A percentile compares a stretch with the other conserved stretches of the same genome.
phyloP scores from a whole-genome alignment of 805 yeast species.

The Blastobotrys mokoenaii region DNA sequence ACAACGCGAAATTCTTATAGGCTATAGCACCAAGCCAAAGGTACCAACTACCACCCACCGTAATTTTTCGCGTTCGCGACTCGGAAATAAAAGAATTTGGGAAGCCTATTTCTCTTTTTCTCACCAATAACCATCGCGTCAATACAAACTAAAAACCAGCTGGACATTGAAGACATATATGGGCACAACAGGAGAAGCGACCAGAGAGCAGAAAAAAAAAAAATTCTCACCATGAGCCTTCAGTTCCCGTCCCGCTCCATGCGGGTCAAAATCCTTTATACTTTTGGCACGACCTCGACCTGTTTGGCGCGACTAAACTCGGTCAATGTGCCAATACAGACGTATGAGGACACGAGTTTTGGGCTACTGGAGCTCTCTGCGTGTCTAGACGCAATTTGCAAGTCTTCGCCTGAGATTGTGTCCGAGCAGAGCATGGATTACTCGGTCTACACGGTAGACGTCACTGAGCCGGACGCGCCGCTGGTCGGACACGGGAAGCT shows the following conservation, averaged over 20 bases:
- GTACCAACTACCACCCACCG: too few relatives aligned
- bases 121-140: neutral
- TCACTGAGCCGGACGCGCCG: constrained; percentile 31
- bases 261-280: constrained; percentile 30
- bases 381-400: constrained; percentile 28
- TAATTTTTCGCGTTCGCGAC: too few relatives aligned
- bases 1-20: too few relatives aligned
- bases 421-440: constrained; percentile 26
- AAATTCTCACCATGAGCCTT: neutral
- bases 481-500: constrained; percentile 34
- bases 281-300: constrained; percentile 27
- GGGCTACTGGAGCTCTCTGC: constrained; percentile 1
- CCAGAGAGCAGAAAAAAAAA: neutral
- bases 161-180: neutral
- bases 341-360: constrained; percentile 21
- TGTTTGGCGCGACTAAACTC: constrained; percentile 27
- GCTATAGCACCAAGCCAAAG: too few relatives aligned
- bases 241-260: neutral
- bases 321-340: constrained; percentile 8
- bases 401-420: constrained; percentile 31
- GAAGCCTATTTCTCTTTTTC: too few relatives aligned
- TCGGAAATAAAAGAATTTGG: too few relatives aligned
- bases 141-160: neutral
- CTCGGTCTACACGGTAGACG: constrained; percentile 33
- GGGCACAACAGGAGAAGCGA: neutral